Conservation (phyloP, 2,329 filamentous ascomycete species). For the Pseudogymnoascus sp. region DNA sequence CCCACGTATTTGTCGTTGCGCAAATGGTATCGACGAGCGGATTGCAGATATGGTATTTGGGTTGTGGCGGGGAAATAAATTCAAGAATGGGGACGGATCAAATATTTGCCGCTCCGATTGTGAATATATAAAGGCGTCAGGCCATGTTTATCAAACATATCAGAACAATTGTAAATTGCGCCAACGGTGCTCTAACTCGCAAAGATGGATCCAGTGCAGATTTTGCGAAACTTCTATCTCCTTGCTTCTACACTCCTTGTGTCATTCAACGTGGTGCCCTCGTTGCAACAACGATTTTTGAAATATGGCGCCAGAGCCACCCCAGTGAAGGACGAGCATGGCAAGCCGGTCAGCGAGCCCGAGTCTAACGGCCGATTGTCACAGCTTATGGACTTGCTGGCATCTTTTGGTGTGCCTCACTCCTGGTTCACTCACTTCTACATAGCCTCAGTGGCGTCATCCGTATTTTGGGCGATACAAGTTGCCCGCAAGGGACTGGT, state of each 20-base stretch:
- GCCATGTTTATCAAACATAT: neutral
- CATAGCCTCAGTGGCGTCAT: constrained; percentile 57
- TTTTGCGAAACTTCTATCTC: constrained; percentile 25
- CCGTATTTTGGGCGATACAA: constrained; percentile 66
- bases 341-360: constrained; percentile 2
- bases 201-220: constrained; percentile 20
- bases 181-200: neutral
- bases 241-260: constrained; percentile 21
- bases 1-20: constrained; percentile 3
- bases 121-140: neutral
- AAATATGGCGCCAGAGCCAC: constrained; percentile 25
- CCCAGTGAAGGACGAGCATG: constrained; percentile 9
- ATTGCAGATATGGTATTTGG: constrained; percentile 3
- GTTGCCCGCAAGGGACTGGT: constrained; percentile 45
- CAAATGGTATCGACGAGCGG: neutral
- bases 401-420: constrained; percentile 57
- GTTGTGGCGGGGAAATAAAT: constrained; percentile 10
- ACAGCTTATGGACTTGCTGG: constrained; percentile 15
- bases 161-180: neutral
- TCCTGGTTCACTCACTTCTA: constrained; percentile 90
- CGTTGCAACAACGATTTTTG: constrained; percentile 24
- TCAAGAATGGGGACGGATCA: neutral
- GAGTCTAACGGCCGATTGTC: constrained; percentile 9
- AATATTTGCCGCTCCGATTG: neutral
- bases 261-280: constrained; percentile 23